These are phyloP conservation scores for Pyrenochaeta sp. DNA, from an alignment of 2,329 filamentous ascomycete species.

Conservation along the genomic window DNA sequence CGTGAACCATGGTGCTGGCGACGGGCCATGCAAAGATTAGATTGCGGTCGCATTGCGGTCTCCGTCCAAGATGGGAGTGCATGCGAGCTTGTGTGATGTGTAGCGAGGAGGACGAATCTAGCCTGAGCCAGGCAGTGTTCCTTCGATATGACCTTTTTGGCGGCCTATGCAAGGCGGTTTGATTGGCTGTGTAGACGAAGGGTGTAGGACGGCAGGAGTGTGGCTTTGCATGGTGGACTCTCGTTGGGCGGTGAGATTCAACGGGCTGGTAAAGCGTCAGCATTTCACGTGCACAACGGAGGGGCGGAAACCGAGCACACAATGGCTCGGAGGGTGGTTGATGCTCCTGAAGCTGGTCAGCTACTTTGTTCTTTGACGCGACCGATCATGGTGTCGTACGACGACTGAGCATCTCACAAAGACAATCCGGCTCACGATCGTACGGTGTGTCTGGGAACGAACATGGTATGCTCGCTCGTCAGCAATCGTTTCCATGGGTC, in stretches of 20 bases:
- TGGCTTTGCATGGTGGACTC: constrained; percentile 9
- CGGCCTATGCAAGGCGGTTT: not conserved
- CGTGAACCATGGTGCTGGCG: constrained; percentile 1
- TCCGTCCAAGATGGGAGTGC: constrained; percentile 5
- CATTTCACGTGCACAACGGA: constrained; percentile 12
- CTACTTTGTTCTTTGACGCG: not conserved
- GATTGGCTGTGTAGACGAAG: constrained; percentile 7
- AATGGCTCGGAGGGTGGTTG: not conserved
- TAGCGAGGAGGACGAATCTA: constrained; percentile 3
- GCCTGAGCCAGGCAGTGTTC: not conserved
- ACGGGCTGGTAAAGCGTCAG: constrained; percentile 10
- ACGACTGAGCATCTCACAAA: not conserved
- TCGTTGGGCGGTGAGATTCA: constrained; percentile 20
- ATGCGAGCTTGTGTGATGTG: constrained; percentile 6
- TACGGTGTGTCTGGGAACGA: not conserved
- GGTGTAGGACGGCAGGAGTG: not conserved
- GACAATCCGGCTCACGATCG: not conserved
- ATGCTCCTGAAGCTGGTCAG: too few relatives aligned
- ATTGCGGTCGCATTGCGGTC: constrained; percentile 6
- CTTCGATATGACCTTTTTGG: constrained; percentile 7
- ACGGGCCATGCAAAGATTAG: constrained; percentile 7
- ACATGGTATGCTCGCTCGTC: constrained; percentile 2
- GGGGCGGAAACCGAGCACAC: not conserved
- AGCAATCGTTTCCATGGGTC: constrained; percentile 1
- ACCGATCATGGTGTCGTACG: not conserved